Evolutionary conservation across 306 rosid species (phyloP).

Genomic region (Vachellia collinsii): DNA sequence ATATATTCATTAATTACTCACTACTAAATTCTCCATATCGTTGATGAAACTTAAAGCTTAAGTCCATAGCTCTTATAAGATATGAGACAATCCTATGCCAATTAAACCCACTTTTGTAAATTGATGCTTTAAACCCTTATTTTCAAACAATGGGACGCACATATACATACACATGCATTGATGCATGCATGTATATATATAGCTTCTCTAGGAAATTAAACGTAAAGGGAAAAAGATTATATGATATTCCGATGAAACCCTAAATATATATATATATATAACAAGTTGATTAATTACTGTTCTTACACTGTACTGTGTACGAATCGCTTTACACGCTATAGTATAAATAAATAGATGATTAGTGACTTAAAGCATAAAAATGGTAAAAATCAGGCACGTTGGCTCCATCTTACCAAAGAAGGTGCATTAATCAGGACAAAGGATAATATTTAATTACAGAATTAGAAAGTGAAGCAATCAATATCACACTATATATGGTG

Average conservation of each 20-base stretch:
- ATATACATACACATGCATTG: too few species aligned
- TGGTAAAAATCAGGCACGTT: neutral
- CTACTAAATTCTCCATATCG: too few species aligned
- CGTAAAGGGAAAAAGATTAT: neutral
- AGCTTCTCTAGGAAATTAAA: neutral
- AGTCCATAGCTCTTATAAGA: too few species aligned
- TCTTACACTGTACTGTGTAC: too few species aligned
- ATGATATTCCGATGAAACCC: neutral
- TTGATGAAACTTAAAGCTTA: too few species aligned
- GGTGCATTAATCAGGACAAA: constrained; percentile 21
- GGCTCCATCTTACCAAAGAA: neutral
- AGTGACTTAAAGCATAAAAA: neutral
- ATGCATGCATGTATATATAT: too few species aligned
- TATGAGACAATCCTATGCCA: too few species aligned
- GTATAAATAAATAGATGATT: neutral
- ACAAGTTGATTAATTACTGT: constrained; percentile 6
- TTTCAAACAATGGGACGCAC: neutral
- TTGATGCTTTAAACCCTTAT: neutral
- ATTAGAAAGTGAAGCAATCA: constrained; percentile 26
- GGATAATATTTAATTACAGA: constrained; percentile 14
- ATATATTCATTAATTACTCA: too few species aligned
- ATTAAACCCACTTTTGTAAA: neutral
- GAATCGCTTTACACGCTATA: neutral
- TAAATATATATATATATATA: too few species aligned
- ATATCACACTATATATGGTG: constrained; percentile 33